Percentiles rank a stretch among this genome's conserved stretches.
Evolutionary conservation across 805 yeast species (phyloP).

Genomic region (Candida loeiensis): DNA sequence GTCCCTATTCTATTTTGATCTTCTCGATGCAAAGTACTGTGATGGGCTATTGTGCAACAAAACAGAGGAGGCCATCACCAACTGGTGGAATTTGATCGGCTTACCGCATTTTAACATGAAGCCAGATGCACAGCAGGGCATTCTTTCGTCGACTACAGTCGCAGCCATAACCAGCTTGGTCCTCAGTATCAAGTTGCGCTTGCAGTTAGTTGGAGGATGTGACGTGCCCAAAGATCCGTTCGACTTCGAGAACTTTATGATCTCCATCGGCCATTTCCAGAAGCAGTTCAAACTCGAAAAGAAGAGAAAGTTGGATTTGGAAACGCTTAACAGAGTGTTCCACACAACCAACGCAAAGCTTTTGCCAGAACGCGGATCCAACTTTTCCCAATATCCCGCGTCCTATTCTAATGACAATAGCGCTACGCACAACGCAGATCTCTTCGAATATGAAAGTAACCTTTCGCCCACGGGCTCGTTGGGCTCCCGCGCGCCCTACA

Average conservation of each 20-base stretch:
- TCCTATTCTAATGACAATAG: background rate
- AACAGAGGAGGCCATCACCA: conserved; percentile 65
- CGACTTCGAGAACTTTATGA: conserved; percentile 65
- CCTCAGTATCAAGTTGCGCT: conserved; percentile 63
- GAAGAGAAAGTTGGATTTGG: conserved; percentile 53
- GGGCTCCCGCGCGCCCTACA: conserved; percentile 9
- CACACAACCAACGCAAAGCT: conserved; percentile 32
- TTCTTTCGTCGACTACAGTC: conserved; percentile 63
- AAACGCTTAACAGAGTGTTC: conserved; percentile 43
- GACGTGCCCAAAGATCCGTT: conserved; percentile 81
- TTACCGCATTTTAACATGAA: conserved; percentile 40
- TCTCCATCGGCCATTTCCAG: conserved; percentile 74
- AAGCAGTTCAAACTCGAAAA: conserved; percentile 56
- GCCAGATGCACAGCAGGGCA: conserved; percentile 49
- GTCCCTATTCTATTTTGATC: conserved; percentile 70
- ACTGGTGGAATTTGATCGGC: conserved; percentile 85
- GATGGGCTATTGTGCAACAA: conserved; percentile 83
- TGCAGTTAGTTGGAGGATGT: conserved; percentile 31
- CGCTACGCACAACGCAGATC: background rate
- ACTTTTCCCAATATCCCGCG: conserved; percentile 2
- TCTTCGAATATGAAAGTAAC: conserved; percentile 1
- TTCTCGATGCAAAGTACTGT: conserved; percentile 63
- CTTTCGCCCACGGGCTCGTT: conserved; percentile 4
- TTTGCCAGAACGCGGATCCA: conserved; percentile 14
- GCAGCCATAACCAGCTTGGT: conserved; percentile 79